A percentile compares a stretch with the other conserved stretches of the same genome.
phyloP scores from a whole-genome alignment of 2,329 filamentous ascomycete species.

The Aspergillus fructus region DNA sequence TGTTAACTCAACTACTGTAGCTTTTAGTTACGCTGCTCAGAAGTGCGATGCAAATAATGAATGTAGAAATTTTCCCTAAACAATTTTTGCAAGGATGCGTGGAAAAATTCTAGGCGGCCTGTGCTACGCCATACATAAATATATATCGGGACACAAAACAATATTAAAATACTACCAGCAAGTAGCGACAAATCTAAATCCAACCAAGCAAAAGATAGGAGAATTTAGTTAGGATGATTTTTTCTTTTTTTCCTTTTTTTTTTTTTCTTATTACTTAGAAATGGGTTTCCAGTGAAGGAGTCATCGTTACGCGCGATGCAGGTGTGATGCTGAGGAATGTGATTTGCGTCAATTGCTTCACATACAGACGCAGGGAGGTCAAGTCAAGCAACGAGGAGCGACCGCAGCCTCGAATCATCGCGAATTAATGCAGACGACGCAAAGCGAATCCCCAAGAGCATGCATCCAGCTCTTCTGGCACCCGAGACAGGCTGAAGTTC shows the following conservation, averaged over 20 bases:
- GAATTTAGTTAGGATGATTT: background rate
- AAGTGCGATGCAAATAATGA: background rate
- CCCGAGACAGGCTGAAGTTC: background rate
- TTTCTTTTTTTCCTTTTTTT: background rate
- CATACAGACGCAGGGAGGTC: constrained; percentile 4
- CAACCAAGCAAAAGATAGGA: background rate
- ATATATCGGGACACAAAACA: background rate
- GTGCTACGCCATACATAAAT: background rate
- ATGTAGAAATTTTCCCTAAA: background rate
- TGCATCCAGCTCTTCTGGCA: background rate
- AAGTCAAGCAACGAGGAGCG: background rate
- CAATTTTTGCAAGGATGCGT: background rate
- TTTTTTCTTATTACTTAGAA: background rate
- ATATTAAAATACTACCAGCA: background rate
- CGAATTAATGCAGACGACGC: background rate
- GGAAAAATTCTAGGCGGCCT: background rate
- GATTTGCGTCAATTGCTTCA: constrained; percentile 13
- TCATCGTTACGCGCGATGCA: background rate
- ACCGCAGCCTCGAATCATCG: background rate
- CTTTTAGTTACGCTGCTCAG: background rate
- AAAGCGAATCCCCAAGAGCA: background rate
- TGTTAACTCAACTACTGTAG: background rate
- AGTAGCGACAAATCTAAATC: background rate
- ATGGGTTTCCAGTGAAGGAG: background rate
- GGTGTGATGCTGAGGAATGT: background rate